Percentiles rank a stretch among this genome's conserved stretches.
Evolutionary conservation across 192 early-diverging fungal genomes (phyloP).

Genomic region (Borealophlyctis nickersoniae): DNA sequence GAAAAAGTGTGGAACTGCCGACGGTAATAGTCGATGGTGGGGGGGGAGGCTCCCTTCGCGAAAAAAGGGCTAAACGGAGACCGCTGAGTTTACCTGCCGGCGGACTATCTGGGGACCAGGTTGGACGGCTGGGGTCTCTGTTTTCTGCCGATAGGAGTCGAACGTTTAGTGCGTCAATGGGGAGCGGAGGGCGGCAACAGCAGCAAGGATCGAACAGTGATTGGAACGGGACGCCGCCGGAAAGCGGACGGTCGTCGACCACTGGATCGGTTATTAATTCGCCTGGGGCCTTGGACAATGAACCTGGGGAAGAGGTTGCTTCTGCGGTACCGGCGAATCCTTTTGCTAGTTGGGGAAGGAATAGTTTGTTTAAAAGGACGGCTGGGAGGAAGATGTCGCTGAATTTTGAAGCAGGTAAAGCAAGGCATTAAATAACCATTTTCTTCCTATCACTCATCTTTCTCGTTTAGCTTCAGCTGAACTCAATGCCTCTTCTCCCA

Average conservation of each 20-base stretch:
- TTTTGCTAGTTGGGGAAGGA: too few relatives aligned
- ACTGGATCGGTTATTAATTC: not conserved
- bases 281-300: not conserved
- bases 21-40: not conserved
- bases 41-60: too few relatives aligned
- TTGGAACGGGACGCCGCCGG: not conserved
- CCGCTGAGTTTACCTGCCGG: conserved; percentile 8
- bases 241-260: not conserved
- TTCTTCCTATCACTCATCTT: not conserved
- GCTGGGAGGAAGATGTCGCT: not conserved
- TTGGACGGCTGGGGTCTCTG: conserved; percentile 2
- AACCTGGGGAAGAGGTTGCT: not conserved
- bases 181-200: not conserved
- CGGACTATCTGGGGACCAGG: conserved; percentile 12
- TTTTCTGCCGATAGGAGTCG: not conserved
- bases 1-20: conserved; percentile 1
- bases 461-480: not conserved
- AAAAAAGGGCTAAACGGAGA: conserved; percentile 6
- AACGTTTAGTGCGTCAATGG: not conserved
- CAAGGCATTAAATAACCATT: not conserved
- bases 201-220: not conserved
- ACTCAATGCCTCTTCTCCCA: not conserved
- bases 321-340: not conserved
- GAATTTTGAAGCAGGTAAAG: not conserved
- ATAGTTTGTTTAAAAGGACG: too few relatives aligned